phyloP scores from a whole-genome alignment of 805 yeast species.

The Torulaspora delbrueckii region DNA sequence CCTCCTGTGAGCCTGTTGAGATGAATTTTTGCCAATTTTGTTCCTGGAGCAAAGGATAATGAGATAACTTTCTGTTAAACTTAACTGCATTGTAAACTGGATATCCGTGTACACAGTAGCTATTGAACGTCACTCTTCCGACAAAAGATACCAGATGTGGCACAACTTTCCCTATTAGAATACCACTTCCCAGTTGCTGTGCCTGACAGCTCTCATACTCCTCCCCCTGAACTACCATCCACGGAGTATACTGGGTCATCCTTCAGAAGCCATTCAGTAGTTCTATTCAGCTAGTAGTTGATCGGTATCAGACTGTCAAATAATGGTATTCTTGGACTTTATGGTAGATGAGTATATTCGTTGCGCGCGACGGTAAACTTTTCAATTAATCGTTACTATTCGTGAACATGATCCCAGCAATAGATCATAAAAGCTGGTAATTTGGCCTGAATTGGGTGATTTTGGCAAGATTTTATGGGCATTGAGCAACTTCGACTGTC shows the following conservation, averaged over 20 bases:
- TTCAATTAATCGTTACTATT: neutral
- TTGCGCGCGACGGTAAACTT: slow-evolving; percentile 8
- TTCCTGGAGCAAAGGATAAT: slow-evolving; percentile 36
- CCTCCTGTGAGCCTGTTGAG: slow-evolving; percentile 14
- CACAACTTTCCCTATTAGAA: slow-evolving; percentile 24
- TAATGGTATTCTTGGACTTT: neutral
- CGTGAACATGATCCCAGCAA: neutral
- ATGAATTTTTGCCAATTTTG: slow-evolving; percentile 48
- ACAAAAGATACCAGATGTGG: slow-evolving; percentile 14
- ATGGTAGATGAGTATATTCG: neutral
- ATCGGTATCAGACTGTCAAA: neutral
- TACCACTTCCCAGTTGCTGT: slow-evolving; percentile 33
- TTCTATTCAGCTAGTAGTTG: neutral
- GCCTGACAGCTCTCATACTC: slow-evolving; percentile 34
- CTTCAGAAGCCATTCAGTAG: neutral
- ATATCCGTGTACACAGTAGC: slow-evolving; percentile 33
- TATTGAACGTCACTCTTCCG: slow-evolving; percentile 25
- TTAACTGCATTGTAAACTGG: slow-evolving; percentile 38
- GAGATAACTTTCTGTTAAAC: slow-evolving; percentile 36
- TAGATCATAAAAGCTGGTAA: neutral
- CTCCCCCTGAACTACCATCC: slow-evolving; percentile 3
- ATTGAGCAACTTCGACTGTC: slow-evolving; percentile 11
- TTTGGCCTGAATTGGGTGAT: neutral
- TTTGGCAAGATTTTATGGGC: slow-evolving; percentile 5
- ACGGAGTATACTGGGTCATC: slow-evolving; percentile 7